Evolutionary conservation across 2,329 filamentous ascomycete genomes (phyloP), one percentile per base, ranked within the genome.

Genomic region (Ambrosiella beaveri): DNA sequence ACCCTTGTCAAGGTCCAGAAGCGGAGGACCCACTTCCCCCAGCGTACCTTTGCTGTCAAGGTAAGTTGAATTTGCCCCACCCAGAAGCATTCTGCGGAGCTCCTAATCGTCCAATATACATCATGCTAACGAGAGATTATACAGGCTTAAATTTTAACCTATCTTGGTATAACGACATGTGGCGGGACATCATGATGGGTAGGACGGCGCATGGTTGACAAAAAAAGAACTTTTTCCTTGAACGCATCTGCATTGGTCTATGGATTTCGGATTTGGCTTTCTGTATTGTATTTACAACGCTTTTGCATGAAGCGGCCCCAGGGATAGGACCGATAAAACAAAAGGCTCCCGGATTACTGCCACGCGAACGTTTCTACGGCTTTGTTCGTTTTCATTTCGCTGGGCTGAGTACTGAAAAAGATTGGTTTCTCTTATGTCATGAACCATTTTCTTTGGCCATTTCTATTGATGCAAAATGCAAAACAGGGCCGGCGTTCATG

Each of bases 11-110:
- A 95, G 86, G 85, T 89, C 75, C 89, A 89, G 84, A 98, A 98
- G 88, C 88, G 85, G 79, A 75, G 80, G 74, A 84, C 80, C 67
- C 91, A 98, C 80, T 98, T 98, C 82, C 93, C 93, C 66, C 88
- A 94, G 81, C 85, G 93, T 78, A 96, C 95, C 80, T 98, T 85
- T 77, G 93, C 93, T 75, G 87, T 98, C 75, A 98, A 97, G 91
- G 93, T 90, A 40, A 39, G 59, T 41, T 45, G 3, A 27, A 27
- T 27, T 27, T 27, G 27, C 27, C 27, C 5, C 5, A 19, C 19
- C 19, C 19, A 3, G 27, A 27, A 27, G 5, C 3, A 27, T 27
- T 27, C 27, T 27, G 27, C 27, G 27, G 5, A 4, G 27, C 27
- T 27, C 3, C 27, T 27, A 4, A 9, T 5, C n/a, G n/a, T 4